A percentile compares a stretch with the other conserved stretches of the same genome.
Conservation (phyloP, 2,329 filamentous ascomycete species). For the Aspergillus hiratsukae region DNA sequence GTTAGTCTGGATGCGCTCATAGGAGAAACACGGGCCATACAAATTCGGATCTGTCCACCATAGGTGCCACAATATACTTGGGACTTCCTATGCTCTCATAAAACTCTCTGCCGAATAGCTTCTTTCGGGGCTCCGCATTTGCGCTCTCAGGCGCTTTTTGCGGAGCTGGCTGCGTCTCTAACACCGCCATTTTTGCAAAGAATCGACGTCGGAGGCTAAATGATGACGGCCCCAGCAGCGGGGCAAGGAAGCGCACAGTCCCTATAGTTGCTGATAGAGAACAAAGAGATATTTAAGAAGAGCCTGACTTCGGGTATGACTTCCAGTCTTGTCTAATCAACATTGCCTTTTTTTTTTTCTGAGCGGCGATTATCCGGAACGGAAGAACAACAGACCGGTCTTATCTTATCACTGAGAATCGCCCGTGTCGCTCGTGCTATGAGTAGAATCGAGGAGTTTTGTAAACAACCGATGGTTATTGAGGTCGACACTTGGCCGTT, state of each 20-base stretch:
- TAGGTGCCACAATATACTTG: conserved; percentile 85
- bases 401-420: conserved; percentile 25
- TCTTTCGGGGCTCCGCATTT: conserved; percentile 36
- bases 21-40: conserved; percentile 47
- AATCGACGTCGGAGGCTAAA: conserved; percentile 6
- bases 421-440: background rate
- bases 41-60: conserved; percentile 98
- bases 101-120: conserved; percentile 80
- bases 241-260: conserved; percentile 21
- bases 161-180: conserved; percentile 15
- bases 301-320: background rate
- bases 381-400: conserved; percentile 20
- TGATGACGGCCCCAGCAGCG: conserved; percentile 22
- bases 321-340: background rate
- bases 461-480: background rate
- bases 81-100: conserved; percentile 93
- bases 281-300: background rate
- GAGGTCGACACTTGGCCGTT: too few species aligned
- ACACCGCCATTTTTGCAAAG: conserved; percentile 25
- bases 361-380: conserved; percentile 17
- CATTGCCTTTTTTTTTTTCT: conserved; percentile 17
- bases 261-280: conserved; percentile 27
- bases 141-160: conserved; percentile 16
- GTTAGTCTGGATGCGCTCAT: conserved; percentile 6
- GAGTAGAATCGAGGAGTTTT: background rate